Evolutionary conservation across 257 asterid species (phyloP), one percentile per base, ranked within the genome.

Genomic region (Nicotiana sylvestris): DNA sequence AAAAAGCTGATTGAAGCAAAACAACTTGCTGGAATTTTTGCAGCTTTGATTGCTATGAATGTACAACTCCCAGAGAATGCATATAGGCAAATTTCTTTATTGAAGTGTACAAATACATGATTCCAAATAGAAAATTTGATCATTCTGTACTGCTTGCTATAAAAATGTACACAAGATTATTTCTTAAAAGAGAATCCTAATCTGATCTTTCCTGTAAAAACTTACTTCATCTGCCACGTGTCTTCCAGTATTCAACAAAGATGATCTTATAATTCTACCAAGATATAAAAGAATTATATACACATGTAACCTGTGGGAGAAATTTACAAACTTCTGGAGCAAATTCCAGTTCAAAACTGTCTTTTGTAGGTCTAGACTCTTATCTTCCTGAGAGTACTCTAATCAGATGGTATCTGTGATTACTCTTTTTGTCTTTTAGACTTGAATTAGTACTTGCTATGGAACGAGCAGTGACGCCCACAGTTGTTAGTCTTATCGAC

Each of bases 391-490:
- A 43, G 53, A 77, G 6, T 27, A 66, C 29, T 76, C n/a, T 37
- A 9, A 15, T 51, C 33, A 39, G 51, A 25, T 9, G 37, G 85
- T 81, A 88, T 80, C 89, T 84, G 32, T 53, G 86, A 57, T 12
- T 66, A 81, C 81, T 76, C 16, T 57, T 66, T 8, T 7, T 83
- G 39, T 74, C 84, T 11, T 13, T 70, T 61, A 27, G 43, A 85
- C 86, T 77, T 6, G 97, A 94, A 58, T 88, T 90, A 7, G 90
- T 91, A 69, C 93, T 81, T 35, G 96, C 96, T 87, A 96, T 51
- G 2, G 98, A 96, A 25, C 99, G 97, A 3, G 99, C 99, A 13
- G 98, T 96, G 30, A 89, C 88, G 17, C 99, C 99, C 2, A 96
- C 98, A 3, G 98, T 94, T 0, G 91, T 90, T 21, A 88, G 86